Evolutionary conservation across 78 protist species (phyloP), one percentile per base, ranked within the genome.

Genomic region (Dictyostelium brefeldianum): DNA sequence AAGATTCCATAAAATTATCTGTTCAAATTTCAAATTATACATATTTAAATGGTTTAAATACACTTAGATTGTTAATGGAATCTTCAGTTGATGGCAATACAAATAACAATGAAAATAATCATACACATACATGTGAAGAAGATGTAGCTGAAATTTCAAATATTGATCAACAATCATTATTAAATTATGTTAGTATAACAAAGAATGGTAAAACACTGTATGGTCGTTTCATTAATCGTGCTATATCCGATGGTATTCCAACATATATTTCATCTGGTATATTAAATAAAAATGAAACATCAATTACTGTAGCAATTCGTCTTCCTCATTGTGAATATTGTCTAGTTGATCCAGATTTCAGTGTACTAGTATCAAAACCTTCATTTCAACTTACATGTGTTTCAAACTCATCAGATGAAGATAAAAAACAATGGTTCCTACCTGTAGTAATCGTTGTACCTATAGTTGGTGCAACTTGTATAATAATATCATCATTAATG

Each of bases 301-400:
- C 67, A 15, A 70, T 74, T 6, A 56, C 53, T 5, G 11, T 74
- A 27, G 92, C 77, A 11, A 57, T 84, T 11, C 57, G 20, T 15
- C 25, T 74, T 31, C 92, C 92, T 9, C 56, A 56, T 46, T 73
- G 81, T 15, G 47, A 20, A 9, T 20, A 43, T 12, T 51, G 71
- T 47, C 10, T 54, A 7, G 15, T 84, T 31, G 92, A 84, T 75
- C 92, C 92, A 1, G 92, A 81, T 14, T 81, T 81, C 5, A 27
- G 53, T n/a, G 64, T 81, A 5, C 25, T 81, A 1, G 79, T 81
- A 43, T 3, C 5, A 3, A 36, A 36, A 2, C 43, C 43, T 3
- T 3, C 5, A 3, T 36, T 36, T 36, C 43, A 36, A 36, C 43
- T 2, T 36, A 36, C 43, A 3, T 36, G 43, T 36, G n/a, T 36